Percentiles rank a stretch among this genome's conserved stretches.
Evolutionary conservation across 2,329 filamentous ascomycete species (phyloP).

Genomic region (Bretziella fagacearum): DNA sequence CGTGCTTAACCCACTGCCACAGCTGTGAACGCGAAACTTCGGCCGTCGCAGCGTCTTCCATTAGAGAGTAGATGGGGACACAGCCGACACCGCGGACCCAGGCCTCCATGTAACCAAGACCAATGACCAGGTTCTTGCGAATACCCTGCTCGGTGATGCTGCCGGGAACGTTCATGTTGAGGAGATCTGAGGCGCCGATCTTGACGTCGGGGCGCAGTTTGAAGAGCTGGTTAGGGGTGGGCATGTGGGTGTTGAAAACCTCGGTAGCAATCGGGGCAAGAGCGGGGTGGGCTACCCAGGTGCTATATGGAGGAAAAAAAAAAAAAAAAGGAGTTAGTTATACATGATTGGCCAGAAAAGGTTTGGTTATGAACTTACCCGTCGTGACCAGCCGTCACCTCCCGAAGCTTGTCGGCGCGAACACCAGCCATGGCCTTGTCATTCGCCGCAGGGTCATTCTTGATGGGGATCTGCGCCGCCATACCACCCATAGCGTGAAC

Average conservation of each 20-base stretch:
- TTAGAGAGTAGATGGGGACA: slow-evolving; percentile 92
- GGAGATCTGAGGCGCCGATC: slow-evolving; percentile 72
- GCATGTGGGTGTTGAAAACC: slow-evolving; percentile 97
- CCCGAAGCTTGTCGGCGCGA: slow-evolving; percentile 86
- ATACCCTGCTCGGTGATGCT: slow-evolving; percentile 87
- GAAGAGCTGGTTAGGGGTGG: slow-evolving; percentile 91
- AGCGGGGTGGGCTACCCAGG: slow-evolving; percentile 94
- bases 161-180: slow-evolving; percentile 97
- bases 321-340: slow-evolving; percentile 3
- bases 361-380: too few relatives aligned
- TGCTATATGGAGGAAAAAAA: too few relatives aligned
- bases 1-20: slow-evolving; percentile 82
- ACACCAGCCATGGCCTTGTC: slow-evolving; percentile 88
- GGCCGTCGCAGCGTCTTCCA: slow-evolving; percentile 96
- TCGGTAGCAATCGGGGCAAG: slow-evolving; percentile 77
- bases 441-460: slow-evolving; percentile 80
- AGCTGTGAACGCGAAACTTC: slow-evolving; percentile 90
- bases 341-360: slow-evolving; percentile 4
- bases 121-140: slow-evolving; percentile 93
- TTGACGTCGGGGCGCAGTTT: slow-evolving; percentile 76
- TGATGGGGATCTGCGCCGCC: slow-evolving; percentile 98
- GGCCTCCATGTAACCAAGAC: slow-evolving; percentile 94
- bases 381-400: slow-evolving; percentile 89
- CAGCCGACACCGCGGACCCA: slow-evolving; percentile 92
- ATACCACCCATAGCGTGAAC: slow-evolving; percentile 99